phyloP scores from a whole-genome alignment of 345 rosid genomes.

The Populus euphratica region DNA sequence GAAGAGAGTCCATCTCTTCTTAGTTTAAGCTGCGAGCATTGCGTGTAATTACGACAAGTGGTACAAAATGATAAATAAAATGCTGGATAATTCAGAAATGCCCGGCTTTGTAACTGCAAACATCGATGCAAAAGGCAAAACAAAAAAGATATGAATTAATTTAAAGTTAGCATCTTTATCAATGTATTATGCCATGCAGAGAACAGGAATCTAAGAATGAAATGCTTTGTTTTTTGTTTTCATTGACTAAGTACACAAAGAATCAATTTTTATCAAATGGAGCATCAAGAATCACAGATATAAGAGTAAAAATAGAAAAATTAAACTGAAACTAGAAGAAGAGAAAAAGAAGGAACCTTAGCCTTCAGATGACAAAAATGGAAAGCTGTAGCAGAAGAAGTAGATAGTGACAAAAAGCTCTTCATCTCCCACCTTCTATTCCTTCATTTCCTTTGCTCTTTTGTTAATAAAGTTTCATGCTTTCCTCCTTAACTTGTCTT shows the following conservation, averaged over 20 bases:
- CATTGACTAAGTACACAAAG: neutral
- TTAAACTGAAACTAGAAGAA: neutral
- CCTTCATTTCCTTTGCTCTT: neutral
- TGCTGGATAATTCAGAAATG: constrained; percentile 25
- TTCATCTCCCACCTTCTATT: neutral
- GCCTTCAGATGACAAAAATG: constrained; percentile 43
- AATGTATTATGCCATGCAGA: neutral
- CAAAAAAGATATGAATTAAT: neutral
- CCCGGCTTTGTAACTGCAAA: constrained; percentile 41
- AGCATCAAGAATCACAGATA: neutral
- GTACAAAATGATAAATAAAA: constrained; percentile 22
- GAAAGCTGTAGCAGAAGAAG: constrained; percentile 22
- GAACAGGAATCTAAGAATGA: neutral
- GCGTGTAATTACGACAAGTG: constrained; percentile 14
- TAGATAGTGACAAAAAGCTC: constrained; percentile 18
- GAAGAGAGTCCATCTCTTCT: constrained; percentile 24
- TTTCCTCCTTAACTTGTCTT: neutral
- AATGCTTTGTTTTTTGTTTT: no score
- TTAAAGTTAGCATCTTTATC: neutral
- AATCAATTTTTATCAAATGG: neutral
- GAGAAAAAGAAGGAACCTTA: constrained; percentile 32
- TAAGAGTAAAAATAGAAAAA: neutral
- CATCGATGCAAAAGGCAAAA: constrained; percentile 4
- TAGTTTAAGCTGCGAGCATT: constrained; percentile 31
- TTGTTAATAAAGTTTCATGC: neutral